Evolutionary conservation across 2,329 filamentous ascomycete species (phyloP).

Genomic region (Metarhizium sp.): DNA sequence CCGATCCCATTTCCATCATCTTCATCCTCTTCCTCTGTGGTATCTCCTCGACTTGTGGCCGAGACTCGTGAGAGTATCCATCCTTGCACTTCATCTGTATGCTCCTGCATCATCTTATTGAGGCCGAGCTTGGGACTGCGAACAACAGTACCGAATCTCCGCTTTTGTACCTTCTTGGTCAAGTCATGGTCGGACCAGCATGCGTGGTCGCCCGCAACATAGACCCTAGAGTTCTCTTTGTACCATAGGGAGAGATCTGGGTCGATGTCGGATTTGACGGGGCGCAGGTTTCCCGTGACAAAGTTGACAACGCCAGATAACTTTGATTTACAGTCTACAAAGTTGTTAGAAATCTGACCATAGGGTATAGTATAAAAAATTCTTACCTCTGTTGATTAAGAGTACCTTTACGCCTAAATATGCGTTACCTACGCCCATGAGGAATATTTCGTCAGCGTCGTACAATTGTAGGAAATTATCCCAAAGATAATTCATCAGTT

Average conservation of each 20-base stretch:
- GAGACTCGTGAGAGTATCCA: slow-evolving; percentile 39
- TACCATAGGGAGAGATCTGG: slow-evolving; percentile 73
- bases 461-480: slow-evolving; percentile 89
- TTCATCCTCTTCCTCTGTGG: slow-evolving; percentile 37
- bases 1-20: not conserved
- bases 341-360: slow-evolving; percentile 8
- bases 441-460: slow-evolving; percentile 62
- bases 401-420: slow-evolving; percentile 77
- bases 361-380: not conserved
- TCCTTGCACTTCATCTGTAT: slow-evolving; percentile 39
- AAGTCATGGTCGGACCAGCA: slow-evolving; percentile 62
- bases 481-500: slow-evolving; percentile 83
- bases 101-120: slow-evolving; percentile 46
- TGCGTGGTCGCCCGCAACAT: slow-evolving; percentile 63
- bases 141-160: slow-evolving; percentile 49
- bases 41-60: slow-evolving; percentile 28
- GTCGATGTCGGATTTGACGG: slow-evolving; percentile 71
- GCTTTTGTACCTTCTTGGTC: slow-evolving; percentile 48
- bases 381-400: slow-evolving; percentile 62
- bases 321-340: slow-evolving; percentile 51
- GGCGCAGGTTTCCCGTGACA: slow-evolving; percentile 65
- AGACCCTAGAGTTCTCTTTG: slow-evolving; percentile 69
- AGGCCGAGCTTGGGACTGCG: slow-evolving; percentile 39
- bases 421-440: slow-evolving; percentile 84
- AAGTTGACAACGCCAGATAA: slow-evolving; percentile 73